Base-by-base conservation (phyloP, 371 early-diverging fungal species). In the Mucor sp. region DNA sequence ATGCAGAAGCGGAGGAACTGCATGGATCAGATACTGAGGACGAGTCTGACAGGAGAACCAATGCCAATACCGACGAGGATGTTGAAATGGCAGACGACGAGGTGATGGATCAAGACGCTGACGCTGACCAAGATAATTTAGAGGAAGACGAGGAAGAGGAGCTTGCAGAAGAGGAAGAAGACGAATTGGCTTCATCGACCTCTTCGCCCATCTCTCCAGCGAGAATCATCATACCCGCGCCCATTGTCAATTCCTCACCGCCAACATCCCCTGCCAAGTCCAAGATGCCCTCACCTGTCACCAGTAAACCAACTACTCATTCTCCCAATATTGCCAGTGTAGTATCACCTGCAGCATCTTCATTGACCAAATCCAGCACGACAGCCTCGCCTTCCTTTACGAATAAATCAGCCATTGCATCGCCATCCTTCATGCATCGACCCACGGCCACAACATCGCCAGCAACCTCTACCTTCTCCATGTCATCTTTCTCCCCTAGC, bases 161-260 rank as follows among this genome's bases (percentile, higher is more conserved):
- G 12, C 53, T 56, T 14, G 61, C 28, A 23, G 48, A 41, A 4
- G 69, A 71, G 9, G 79, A 78, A 71, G 72, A 74, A 57, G 79
- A 78, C 53, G 79, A 78, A 60, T 58, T 79, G 25, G 71, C 71
- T 32, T 79, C 79, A 47, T 68, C 76, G 14, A 69, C 76, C 3
- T 75, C 75, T 2, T 74, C 77, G 3, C 70, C 70, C n/a, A 56
- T 47, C 8, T 78, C 78, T 11, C 74, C 79, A 44, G 27, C 63
- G 14, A 27, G 58, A 6, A 59, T 53, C 9, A 43, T 50, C 17
- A 55, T 65, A 59, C 66, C 59, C 2, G 32, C 63, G 15, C 28
- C 57, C 2, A n/a, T 57, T 1, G 47, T 44, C 6, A 27, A 61
- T 41, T 19, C 30, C 8, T 47, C 62, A 12, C 43, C 62, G 2